Conservation (phyloP, 306 rosid species). For the Malus asiatica region DNA sequence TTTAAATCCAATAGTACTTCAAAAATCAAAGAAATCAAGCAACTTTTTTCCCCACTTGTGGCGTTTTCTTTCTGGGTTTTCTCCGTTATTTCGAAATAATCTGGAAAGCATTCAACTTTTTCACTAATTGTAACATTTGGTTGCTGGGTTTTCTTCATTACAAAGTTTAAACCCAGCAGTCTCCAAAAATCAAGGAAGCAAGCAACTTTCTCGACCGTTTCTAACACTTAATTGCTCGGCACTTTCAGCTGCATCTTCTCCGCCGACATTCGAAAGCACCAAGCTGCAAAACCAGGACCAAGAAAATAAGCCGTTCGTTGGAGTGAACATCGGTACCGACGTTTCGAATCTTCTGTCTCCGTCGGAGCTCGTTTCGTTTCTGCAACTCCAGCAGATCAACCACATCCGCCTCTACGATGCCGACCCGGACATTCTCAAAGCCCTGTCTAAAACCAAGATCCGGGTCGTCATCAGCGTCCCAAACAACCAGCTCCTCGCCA, state of each 20-base stretch:
- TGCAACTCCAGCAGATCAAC: conserved; percentile 49
- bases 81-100: too few relatives aligned
- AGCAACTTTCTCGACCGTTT: too few relatives aligned
- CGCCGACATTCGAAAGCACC: neutral
- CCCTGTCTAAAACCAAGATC: conserved; percentile 50
- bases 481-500: conserved; percentile 78
- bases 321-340: conserved; percentile 75
- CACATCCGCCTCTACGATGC: conserved; percentile 78
- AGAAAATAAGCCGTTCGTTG: conserved; percentile 56
- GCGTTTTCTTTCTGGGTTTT: too few relatives aligned
- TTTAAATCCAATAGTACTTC: neutral
- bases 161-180: neutral
- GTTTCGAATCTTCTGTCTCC: conserved; percentile 55
- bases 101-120: too few relatives aligned
- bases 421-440: conserved; percentile 57
- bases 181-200: too few relatives aligned
- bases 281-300: conserved; percentile 19
- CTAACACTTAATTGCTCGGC: too few relatives aligned
- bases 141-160: neutral
- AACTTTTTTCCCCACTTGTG: neutral
- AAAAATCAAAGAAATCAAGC: too few relatives aligned
- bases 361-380: conserved; percentile 44
- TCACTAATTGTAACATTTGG: neutral
- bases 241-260: conserved; percentile 30
- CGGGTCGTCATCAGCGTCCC: conserved; percentile 67